Conservation (phyloP, 2,329 filamentous ascomycete species). For the Aspergillus tubingensis region DNA sequence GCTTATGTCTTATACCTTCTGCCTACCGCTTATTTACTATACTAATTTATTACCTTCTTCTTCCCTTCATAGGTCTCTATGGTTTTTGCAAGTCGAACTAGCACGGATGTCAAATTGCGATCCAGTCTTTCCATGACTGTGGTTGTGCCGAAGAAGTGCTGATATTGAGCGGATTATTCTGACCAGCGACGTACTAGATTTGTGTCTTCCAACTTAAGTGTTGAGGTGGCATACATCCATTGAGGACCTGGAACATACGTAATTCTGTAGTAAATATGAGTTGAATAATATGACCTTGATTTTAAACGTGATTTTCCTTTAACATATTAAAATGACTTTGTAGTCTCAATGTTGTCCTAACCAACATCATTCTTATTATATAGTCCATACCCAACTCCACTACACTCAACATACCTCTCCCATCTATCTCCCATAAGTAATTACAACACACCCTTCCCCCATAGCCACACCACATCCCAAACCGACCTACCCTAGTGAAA, state of each 20-base stretch:
- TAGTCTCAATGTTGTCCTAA: no score
- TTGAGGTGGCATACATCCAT: slow-evolving; percentile 47
- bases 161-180: slow-evolving; percentile 57
- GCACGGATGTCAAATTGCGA: slow-evolving; percentile 99
- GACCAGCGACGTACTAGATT: slow-evolving; percentile 48
- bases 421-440: no score
- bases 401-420: no score
- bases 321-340: no score
- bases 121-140: slow-evolving; percentile 76
- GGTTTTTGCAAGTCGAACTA: slow-evolving; percentile 39
- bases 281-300: no score
- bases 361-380: no score
- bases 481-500: no score
- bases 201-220: slow-evolving; percentile 36
- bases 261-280: not conserved
- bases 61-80: not conserved
- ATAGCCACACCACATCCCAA: no score
- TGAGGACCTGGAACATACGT: slow-evolving; percentile 46
- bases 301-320: no score
- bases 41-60: slow-evolving; percentile 15
- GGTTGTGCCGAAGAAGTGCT: slow-evolving; percentile 99
- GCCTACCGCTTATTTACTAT: slow-evolving; percentile 33
- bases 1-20: slow-evolving; percentile 31
- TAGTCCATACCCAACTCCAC: no score
- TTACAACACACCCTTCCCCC: no score